A percentile compares a stretch with the other conserved stretches of the same genome.
Conservation (phyloP, 352 stramenopile species). For the Phytopythium oedochilum region DNA sequence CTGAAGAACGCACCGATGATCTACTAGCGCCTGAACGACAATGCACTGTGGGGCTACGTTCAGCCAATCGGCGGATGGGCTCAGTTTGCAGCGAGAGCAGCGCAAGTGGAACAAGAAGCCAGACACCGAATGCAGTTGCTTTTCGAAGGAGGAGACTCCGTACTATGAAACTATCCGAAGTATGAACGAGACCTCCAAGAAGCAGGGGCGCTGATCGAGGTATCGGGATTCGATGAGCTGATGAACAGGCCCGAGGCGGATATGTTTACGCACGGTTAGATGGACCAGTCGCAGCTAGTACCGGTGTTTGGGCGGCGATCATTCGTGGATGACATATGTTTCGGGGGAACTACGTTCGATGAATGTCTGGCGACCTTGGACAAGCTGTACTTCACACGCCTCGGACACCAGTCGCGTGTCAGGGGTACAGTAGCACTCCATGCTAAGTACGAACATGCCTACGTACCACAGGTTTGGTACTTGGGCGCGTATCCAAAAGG, state of each 20-base stretch:
- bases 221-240: not conserved
- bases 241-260: constrained; percentile 3
- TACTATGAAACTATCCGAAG: not conserved
- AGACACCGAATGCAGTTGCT: no score
- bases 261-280: constrained; percentile 5
- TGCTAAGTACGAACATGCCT: no score
- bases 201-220: not conserved
- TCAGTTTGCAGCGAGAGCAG: no score
- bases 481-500: no score
- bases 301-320: constrained; percentile 6
- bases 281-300: not conserved
- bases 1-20: constrained; percentile 19
- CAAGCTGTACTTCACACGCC: constrained; percentile 3
- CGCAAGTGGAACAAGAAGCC: no score
- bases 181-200: not conserved
- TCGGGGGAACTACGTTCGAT: not conserved
- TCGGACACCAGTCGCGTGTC: no score
- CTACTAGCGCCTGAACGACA: no score
- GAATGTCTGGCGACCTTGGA: constrained; percentile 5
- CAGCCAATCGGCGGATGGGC: no score
- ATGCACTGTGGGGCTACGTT: no score
- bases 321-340: not conserved
- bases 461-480: no score
- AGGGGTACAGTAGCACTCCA: no score
- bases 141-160: no score